These are phyloP conservation scores for Rhizophagus prolifer DNA, from an alignment of 192 early-diverging fungal species.

Conservation along the genomic window DNA sequence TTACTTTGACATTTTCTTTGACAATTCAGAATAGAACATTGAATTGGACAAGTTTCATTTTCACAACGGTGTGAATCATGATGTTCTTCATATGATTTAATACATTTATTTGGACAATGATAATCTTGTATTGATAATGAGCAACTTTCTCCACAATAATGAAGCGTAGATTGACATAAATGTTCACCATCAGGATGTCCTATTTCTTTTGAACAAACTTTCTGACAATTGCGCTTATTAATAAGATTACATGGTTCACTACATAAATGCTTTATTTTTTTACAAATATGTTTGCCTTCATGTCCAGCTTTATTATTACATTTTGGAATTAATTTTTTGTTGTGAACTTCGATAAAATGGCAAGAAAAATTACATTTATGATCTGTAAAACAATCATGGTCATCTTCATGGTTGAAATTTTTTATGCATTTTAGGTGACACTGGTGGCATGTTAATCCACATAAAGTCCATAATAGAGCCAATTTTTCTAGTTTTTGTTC, in stretches of 20 bases:
- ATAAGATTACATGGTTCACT: background rate
- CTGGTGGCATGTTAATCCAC: constrained; percentile 14
- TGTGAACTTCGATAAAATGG: constrained; percentile 16
- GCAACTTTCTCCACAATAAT: constrained; percentile 30
- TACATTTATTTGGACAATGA: constrained; percentile 17
- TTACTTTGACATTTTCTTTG: constrained; percentile 3
- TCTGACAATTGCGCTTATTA: constrained; percentile 21
- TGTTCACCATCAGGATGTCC: constrained; percentile 12
- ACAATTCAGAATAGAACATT: constrained; percentile 15
- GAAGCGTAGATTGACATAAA: constrained; percentile 24
- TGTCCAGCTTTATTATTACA: constrained; percentile 26
- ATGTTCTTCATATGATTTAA: background rate
- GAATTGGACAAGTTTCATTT: constrained; percentile 25
- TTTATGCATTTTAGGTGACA: constrained; percentile 24
- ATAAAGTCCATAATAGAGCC: constrained; percentile 14
- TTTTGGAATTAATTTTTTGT: constrained; percentile 13
- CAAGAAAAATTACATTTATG: constrained; percentile 26
- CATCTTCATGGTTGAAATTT: constrained; percentile 4
- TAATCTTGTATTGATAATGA: constrained; percentile 20
- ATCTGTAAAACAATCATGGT: constrained; percentile 30
- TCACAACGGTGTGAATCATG: constrained; percentile 15
- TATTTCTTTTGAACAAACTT: constrained; percentile 27
- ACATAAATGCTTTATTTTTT: constrained; percentile 2
- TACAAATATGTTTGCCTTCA: constrained; percentile 16
- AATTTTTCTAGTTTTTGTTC: constrained; percentile 19